Evolutionary conservation across 148 eudicot genomes (phyloP), one percentile per base, ranked within the genome.

Genomic region (Rhododendron kiyosumense): DNA sequence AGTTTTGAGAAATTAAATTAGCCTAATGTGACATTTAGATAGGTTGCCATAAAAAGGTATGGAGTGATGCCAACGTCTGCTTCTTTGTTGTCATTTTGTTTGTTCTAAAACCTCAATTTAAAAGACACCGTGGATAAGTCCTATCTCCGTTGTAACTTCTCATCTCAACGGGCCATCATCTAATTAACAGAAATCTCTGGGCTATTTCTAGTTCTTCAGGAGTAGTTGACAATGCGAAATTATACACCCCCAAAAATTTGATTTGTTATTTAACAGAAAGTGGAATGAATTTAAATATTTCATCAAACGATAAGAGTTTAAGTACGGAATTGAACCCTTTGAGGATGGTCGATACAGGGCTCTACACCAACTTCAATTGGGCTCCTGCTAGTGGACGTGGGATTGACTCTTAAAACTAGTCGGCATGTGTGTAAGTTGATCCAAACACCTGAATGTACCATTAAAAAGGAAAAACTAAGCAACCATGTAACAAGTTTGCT

Each of bases 361-460:
- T 54, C 0, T 49, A 3, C 7, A 0, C 59, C 6, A 17, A 54
- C 1, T 54, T 14, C 4, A 54, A 17, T 12, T 15, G 5, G 59
- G 22, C 22, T 54, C 22, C 4, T 59, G n/a, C 0, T 6, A 22
- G 2, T 59, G 8, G 2, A 22, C 9, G 26, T 59, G 65, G 3
- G 26, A 1, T 20, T 20, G 10, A 0, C 61, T 3, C 26, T 17
- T 22, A 22, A 20, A 1, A 59, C 2, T 59, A 59, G 65, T 59
- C 0, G 10, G 9, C 0, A 15, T 17, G 0, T 57, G 24, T 1
- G 0, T 4, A 57, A 57, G 2, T 4, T 52, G 5, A 0, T 0
- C 8, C 7, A 0, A 5, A 57, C 2, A 57, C 63, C 22, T 4
- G 24, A 57, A 2, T 57, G 5, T 17, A 17, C 63, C 6, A 17